Base-by-base conservation (phyloP, 371 early-diverging fungal genomes). In the Fennellomyces sp. region DNA sequence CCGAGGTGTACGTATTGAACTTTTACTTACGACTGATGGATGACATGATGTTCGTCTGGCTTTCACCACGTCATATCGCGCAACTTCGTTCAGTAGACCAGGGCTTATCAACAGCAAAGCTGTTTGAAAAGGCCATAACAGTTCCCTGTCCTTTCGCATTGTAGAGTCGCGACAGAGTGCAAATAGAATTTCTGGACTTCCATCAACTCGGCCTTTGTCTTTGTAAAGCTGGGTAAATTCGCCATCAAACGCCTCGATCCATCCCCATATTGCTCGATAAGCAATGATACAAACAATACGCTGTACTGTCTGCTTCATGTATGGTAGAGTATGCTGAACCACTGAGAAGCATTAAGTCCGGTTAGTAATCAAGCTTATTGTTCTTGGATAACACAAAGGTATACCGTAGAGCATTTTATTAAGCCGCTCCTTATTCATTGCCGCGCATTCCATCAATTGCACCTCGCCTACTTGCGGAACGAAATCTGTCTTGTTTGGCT, bases 81-180 rank as follows among this genome's bases (percentile, higher is more conserved):
- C 45, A 5, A 12, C 12, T 12, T 45, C 45, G 17, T 21, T 25
- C 21, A 45, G 5, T 23, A 45, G 5, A 23, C 45, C 92, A 0
- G 94, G 94, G 53, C 91, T 90, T 17, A 94, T 73, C 8, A 86
- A 67, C 15, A 92, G 61, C 11, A 94, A 76, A 85, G 89, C 86
- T 0, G 88, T 89, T 56, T 89, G 90, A 17, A 88, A 70, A 5
- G 94, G 94, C 94, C 94, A 94, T 55, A 89, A 85, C 8, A 88
- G 69, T 13, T 82, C 68, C 55, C 83, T 84, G 0, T 12, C 23
- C 30, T 85, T 73, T 29, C 84, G 75, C 35, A 81, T 73, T 33
- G 75, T 84, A 61, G 91, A 91, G 21, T 88, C 83, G 7, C 88
- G 62, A 45, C 91, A 86, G 41, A 83, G 83, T 63, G 88, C 87